Percentiles rank a stretch among this genome's conserved stretches.
phyloP scores from a whole-genome alignment of 2,329 filamentous ascomycete genomes.

The Diaporthe citriasiana region DNA sequence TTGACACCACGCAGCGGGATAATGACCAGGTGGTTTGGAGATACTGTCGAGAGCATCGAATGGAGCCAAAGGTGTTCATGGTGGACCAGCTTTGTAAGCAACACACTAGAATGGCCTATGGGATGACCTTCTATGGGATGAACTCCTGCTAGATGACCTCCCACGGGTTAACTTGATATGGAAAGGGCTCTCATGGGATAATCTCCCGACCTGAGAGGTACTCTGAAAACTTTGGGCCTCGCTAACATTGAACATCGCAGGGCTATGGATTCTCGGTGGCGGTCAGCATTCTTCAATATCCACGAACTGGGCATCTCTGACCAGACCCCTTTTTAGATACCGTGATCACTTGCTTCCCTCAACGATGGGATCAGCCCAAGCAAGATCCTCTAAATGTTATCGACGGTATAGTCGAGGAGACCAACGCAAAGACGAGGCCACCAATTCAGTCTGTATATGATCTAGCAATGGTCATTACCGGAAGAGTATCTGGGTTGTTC shows the following conservation, averaged over 20 bases:
- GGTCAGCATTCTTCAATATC: conserved; percentile 43
- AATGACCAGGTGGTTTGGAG: conserved; percentile 75
- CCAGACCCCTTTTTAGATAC: conserved; percentile 57
- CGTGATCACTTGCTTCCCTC: conserved; percentile 71
- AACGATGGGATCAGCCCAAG: conserved; percentile 71
- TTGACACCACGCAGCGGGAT: conserved; percentile 72
- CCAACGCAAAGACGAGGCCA: conserved; percentile 73
- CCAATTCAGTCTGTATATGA: conserved; percentile 74
- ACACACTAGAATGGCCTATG: no score
- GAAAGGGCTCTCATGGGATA: no score
- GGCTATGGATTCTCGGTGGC: conserved; percentile 71
- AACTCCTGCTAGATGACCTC: no score
- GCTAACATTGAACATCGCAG: neutral
- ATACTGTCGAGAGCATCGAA: conserved; percentile 58
- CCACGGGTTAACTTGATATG: no score
- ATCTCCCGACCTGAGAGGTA: neutral
- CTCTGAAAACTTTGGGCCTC: neutral
- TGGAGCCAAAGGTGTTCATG: conserved; percentile 74
- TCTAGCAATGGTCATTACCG: conserved; percentile 72
- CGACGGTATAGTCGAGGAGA: conserved; percentile 74
- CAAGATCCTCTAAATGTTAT: conserved; percentile 75
- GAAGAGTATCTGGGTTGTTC: conserved; percentile 72
- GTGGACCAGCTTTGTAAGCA: conserved; percentile 73
- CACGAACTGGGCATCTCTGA: neutral
- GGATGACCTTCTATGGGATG: no score